Evolutionary conservation across 805 yeast species (phyloP), one percentile per base, ranked within the genome.

Genomic region (Lipomyces mesembrius): DNA sequence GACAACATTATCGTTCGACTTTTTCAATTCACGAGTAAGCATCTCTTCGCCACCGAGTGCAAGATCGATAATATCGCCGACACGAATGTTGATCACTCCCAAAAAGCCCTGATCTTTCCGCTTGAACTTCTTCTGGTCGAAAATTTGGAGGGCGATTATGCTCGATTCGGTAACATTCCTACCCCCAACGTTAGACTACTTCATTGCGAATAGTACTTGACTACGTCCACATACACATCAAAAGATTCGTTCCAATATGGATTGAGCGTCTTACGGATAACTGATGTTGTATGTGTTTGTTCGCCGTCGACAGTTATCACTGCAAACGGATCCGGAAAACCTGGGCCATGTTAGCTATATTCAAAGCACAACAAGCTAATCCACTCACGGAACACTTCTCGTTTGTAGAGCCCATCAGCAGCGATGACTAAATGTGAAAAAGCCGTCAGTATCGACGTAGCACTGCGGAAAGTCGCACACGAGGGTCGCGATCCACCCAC

Each of bases 241-340:
- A 94, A 95, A 1, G 90, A 81, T 79, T 95, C 97, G 79, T 95
- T 93, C 99, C 99, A 95, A 79, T 93, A 95, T 11, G 99, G 99
- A 75, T 95, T 92, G 73, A 94, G 81, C 2, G 98, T 95, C 79
- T 91, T 92, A 75, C 92, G 91, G 37, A 96, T 95, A 46, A 97
- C 95, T 60, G 92, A 87, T 1, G 99, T 95, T 22, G 97, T 90
- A 76, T 92, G 92, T 1, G 98, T 95, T 77, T 95, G 99, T 25
- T 91, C 88, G 3, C 98, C 98, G 78, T 95, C 99, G n/a, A 95
- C 93, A 12, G 98, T 94, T 69, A 95, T 82, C 46, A 95, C 98
- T 1, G 98, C 97, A 80, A 95, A 95, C 11, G 99, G 99, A 78
- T 95, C 99, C 1, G 99, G 99, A 69, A 93, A 90, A 65, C 97